Base-by-base conservation (phyloP, 129 eudicot genomes). In the Helianthus annuus region DNA sequence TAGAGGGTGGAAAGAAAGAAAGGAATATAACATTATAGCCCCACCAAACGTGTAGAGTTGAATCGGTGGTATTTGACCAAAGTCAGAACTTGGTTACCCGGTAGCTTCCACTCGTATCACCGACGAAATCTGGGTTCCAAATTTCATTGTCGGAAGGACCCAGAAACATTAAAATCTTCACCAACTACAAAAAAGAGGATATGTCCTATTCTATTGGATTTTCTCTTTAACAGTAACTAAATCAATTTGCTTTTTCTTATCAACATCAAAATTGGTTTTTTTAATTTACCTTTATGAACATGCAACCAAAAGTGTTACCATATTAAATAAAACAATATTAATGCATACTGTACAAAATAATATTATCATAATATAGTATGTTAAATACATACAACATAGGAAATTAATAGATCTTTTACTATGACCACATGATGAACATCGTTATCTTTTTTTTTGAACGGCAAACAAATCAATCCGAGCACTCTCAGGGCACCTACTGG, bases 131-230 rank as follows among this genome's bases (percentile, higher is more conserved):
- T 44, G 8, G 7, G 34, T 52, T 22, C 12, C 49, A 32, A 59
- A 77, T 78, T 48, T 78, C 60, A 42, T 62, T 78, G 81, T 78
- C 81, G 70, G 71, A 24, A 51, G 76, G 71, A 34, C 64, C 63
- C 62, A 52, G 32, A 75, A 66, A 66, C 73, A 66, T 75, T 75
- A 10, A 75, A 66, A 45, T 27, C 65, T 75, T 34, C 59, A 63
- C 66, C 70, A 69, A 77, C 75, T 58, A 69, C 71, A 60, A 16
- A 69, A 58, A 27, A 10, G 9, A 49, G 2, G 9, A 46, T 44
- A 45, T 22, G 61, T 73, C 49, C 59, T 48, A 7, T 27, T 68
- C 48, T 38, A 27, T 32, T 29, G 66, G 45, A 60, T 59, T 60
- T 60, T 60, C 10, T 12, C 16, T 2, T 2, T 12, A 60, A 12